These are phyloP conservation scores for Lipomyces chichibuensis DNA, from an alignment of 805 yeast genomes.

Conservation along the genomic window DNA sequence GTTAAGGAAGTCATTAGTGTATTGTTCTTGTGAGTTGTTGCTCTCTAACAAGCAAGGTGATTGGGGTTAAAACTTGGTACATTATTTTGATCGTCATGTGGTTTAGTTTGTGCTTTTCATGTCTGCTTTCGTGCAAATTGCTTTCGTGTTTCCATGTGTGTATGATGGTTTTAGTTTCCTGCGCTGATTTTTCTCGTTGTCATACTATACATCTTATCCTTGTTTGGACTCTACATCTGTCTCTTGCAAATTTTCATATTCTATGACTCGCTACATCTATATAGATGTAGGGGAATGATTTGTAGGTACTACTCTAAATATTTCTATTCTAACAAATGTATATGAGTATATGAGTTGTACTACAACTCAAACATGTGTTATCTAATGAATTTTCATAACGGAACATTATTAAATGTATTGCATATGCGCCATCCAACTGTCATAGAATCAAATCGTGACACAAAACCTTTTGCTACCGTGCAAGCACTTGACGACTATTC, in stretches of 20 bases:
- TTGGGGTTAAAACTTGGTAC: conserved; percentile 1
- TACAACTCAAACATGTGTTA: neutral
- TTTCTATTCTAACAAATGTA: neutral
- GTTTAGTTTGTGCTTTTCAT: neutral
- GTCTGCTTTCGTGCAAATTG: neutral
- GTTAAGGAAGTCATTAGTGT: neutral
- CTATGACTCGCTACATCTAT: neutral
- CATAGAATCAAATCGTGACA: neutral
- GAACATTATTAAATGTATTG: neutral
- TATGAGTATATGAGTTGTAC: neutral
- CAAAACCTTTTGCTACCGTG: neutral
- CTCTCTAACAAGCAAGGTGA: neutral
- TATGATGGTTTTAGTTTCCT: neutral
- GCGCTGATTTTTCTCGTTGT: neutral
- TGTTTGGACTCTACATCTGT: neutral
- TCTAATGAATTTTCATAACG: neutral
- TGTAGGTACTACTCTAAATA: neutral
- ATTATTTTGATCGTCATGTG: conserved; percentile 4
- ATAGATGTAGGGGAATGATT: neutral
- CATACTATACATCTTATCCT: neutral
- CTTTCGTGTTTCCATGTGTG: neutral
- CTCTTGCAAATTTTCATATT: neutral
- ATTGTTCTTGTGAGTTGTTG: neutral
- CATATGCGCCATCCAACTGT: neutral
- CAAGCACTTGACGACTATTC: neutral